Base-by-base conservation (phyloP, 129 eudicot species). In the Oenanthe sinensis region DNA sequence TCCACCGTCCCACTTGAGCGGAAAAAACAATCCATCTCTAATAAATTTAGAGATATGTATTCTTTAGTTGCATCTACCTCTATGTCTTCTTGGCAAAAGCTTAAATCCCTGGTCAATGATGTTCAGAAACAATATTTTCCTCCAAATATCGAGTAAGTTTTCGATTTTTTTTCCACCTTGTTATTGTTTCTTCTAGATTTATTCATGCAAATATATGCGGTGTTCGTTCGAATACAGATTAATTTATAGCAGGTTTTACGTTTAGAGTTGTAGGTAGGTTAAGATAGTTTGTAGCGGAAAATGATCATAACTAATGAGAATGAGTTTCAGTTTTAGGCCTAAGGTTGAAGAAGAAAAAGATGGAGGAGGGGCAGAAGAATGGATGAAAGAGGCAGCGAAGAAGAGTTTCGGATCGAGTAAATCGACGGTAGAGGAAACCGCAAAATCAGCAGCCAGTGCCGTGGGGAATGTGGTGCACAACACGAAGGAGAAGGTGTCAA, bases 401-500 rank as follows among this genome's bases (percentile, higher is more conserved):
- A 84, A 80, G 81, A 80, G 81, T 58, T 2, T 80, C 4, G 81
- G 33, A 1, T 40, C 37, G 20, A 50, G 75, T 6, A 81, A 79
- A 70, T 71, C 47, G 39, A 39, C 84, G 28, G 54, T 80, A 43
- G 86, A 84, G 12, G 78, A 52, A 36, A 63, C 81, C 4, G 86
- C 86, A 15, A 74, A 74, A 74, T 74, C 77, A 46, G 77, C 77
- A 3, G 77, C 77, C 4, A 30, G 55, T 0, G 77, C 20, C 15
- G 77, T 72, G 37, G 76, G 33, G 20, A 4, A 72, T 10, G 76
- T 28, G 48, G 52, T 74, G 77, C 77, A 74, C 50, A 74, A 74
- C 43, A 74, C 77, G 0, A 46, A 14, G 50, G 77, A 74, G 60
- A 46, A 46, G 24, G 60, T 74, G 7, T 26, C 49, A 9, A 28